Conservation (phyloP, 2,329 filamentous ascomycete genomes). For the Fusarium paranaense region DNA sequence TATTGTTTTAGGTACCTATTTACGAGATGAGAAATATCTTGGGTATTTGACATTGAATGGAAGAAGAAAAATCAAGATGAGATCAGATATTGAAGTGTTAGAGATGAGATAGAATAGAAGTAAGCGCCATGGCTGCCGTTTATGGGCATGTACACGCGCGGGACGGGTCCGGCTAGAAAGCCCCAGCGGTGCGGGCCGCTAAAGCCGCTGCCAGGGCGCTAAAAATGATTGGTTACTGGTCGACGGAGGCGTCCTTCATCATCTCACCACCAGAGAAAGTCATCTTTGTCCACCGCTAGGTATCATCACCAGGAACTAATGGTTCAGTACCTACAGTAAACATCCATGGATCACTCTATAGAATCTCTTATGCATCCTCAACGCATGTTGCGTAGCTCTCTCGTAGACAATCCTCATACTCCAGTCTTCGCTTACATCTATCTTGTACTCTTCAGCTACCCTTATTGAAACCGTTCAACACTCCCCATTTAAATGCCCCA, state of each 20-base stretch:
- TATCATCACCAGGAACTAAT: not conserved
- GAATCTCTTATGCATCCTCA: not conserved
- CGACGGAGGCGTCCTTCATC: not conserved
- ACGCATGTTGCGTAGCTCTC: not conserved
- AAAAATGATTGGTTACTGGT: not conserved
- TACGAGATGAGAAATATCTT: not conserved
- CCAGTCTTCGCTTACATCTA: not conserved
- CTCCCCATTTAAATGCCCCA: not conserved
- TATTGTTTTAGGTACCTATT: not conserved
- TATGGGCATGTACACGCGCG: not conserved
- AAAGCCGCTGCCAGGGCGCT: not conserved
- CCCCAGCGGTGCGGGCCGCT: not conserved
- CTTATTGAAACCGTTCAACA: not conserved
- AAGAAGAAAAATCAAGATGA: not conserved
- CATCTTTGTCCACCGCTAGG: not conserved
- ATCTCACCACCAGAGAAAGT: not conserved
- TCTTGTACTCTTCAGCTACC: not conserved
- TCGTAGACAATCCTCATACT: not conserved
- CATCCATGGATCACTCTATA: not conserved
- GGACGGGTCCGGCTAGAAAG: not conserved
- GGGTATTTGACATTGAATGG: not conserved
- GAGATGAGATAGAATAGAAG: not conserved
- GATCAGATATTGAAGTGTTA: not conserved
- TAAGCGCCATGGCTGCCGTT: not conserved
- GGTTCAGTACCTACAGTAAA: not conserved